Evolutionary conservation across 805 yeast genomes (phyloP).

Genomic region (Starmerella tilneyi): DNA sequence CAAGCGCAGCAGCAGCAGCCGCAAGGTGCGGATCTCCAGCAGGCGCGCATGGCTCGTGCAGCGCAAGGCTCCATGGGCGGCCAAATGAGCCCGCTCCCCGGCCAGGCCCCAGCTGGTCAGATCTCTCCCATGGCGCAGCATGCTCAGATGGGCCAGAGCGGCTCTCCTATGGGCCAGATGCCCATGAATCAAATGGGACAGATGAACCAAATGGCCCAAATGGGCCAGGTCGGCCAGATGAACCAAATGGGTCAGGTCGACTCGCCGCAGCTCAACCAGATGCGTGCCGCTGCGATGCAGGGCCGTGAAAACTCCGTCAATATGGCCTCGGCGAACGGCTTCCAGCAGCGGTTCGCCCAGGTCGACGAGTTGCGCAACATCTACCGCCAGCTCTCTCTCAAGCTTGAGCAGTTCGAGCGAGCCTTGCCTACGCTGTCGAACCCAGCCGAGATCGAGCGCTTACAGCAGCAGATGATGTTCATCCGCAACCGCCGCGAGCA

Average conservation of each 20-base stretch:
- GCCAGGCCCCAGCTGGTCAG: neutral
- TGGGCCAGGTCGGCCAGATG: constrained; percentile 2
- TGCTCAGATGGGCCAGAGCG: constrained; percentile 9
- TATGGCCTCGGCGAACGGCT: constrained; percentile 19
- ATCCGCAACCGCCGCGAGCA: constrained; percentile 19
- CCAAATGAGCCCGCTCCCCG: constrained; percentile 10
- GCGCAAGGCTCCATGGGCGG: constrained; percentile 14
- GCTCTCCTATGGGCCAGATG: neutral
- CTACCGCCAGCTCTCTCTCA: constrained; percentile 10
- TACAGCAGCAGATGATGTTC: constrained; percentile 17
- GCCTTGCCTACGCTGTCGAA: constrained; percentile 10
- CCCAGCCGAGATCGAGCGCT: constrained; percentile 19
- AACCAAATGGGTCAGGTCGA: neutral
- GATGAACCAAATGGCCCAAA: constrained; percentile 1
- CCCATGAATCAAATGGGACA: neutral
- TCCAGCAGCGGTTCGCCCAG: constrained; percentile 24
- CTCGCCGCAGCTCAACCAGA: constrained; percentile 5
- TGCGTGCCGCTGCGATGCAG: neutral
- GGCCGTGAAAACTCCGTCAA: constrained; percentile 15
- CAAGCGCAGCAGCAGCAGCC: constrained; percentile 15
- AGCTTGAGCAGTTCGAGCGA: constrained; percentile 19
- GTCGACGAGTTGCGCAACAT: constrained; percentile 23
- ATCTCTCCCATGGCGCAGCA: constrained; percentile 15
- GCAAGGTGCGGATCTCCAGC: constrained; percentile 4
- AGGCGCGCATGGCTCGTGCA: constrained; percentile 4